Evolutionary conservation across 768 basidiomycete genomes (phyloP), one percentile per base, ranked within the genome.

Genomic region (Sarcomyxa edulis): DNA sequence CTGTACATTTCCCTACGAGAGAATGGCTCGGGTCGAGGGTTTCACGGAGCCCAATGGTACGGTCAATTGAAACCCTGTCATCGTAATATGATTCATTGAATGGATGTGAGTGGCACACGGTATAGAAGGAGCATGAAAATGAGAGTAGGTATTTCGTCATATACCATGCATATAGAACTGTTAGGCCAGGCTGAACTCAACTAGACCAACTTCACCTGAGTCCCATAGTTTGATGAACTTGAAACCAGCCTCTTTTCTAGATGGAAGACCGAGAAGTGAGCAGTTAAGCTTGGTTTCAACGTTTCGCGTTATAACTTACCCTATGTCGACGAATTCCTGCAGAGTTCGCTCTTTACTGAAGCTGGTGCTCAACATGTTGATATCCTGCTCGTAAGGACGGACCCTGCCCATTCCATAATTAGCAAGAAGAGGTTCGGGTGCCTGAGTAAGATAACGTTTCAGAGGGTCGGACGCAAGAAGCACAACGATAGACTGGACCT

Each of bases 401-500:
- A 65, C 50, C 28, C 54, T 56, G 2, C 67, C 72, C 6, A 62
- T 56, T 12, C 70, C 71, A 36, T 64, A 73, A 48, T 73, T 74
- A 5, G 72, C 61, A 2, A 74, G 56, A 34, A 76, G 51, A 0
- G 70, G 73, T 37, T 64, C 61, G 0, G 71, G 72, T 1, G 68
- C 71, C 44, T 55, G 45, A 30, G 25, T 35, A 26, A 45, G 9
- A 39, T 30, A 1, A 31, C 19, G 25, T 7, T 38, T 32, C 1
- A 27, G 26, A 21, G 31, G 19, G 22, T n/a, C n/a, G n/a, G 23
- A n/a, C 15, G 10, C 27, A 31, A 29, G 9, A 22, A 7, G 21
- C 7, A 8, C 10, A 31, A 19, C 15, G 10, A 30, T 12, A 20
- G 25, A 8, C 12, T n/a, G 29, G 25, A 31, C 38, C 31, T 39